These are phyloP conservation scores for Kwoniella shandongensis DNA, from an alignment of 768 basidiomycete species.

Conservation along the genomic window DNA sequence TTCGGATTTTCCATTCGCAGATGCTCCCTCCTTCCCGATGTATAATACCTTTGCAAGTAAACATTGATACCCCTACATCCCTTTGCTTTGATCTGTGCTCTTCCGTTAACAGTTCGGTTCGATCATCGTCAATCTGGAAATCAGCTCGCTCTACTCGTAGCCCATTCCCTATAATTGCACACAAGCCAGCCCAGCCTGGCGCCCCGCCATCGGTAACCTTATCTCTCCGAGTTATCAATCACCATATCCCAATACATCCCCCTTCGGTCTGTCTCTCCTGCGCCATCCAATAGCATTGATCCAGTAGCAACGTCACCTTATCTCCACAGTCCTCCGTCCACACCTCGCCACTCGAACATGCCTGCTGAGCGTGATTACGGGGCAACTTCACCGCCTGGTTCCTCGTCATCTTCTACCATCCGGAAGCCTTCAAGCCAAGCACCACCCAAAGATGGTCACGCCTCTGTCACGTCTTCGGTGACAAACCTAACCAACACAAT, in stretches of 20 bases:
- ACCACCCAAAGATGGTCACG: constrained; percentile 22
- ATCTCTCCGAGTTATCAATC: neutral
- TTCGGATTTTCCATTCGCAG: neutral
- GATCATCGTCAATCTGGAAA: neutral
- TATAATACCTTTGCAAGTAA: too few relatives aligned
- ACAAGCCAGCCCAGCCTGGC: too few relatives aligned
- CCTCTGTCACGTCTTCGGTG: constrained; percentile 37
- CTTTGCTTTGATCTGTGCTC: too few relatives aligned
- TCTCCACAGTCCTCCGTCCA: too few relatives aligned
- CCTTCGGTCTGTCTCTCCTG: neutral
- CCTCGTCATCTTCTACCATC: constrained; percentile 12
- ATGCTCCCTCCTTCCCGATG: too few relatives aligned
- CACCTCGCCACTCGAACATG: constrained; percentile 6
- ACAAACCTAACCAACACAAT: constrained; percentile 74
- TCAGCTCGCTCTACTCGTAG: neutral
- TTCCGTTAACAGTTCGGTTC: too few relatives aligned
- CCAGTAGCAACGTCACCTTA: too few relatives aligned
- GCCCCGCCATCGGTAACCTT: too few relatives aligned
- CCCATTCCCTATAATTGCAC: too few relatives aligned
- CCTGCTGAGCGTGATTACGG: constrained; percentile 20
- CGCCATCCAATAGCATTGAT: neutral
- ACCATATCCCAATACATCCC: constrained; percentile 1
- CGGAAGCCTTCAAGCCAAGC: neutral
- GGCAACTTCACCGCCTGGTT: constrained; percentile 16
- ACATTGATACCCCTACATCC: too few relatives aligned